Conservation (phyloP, 768 basidiomycete genomes). For the Vararia minispora region DNA sequence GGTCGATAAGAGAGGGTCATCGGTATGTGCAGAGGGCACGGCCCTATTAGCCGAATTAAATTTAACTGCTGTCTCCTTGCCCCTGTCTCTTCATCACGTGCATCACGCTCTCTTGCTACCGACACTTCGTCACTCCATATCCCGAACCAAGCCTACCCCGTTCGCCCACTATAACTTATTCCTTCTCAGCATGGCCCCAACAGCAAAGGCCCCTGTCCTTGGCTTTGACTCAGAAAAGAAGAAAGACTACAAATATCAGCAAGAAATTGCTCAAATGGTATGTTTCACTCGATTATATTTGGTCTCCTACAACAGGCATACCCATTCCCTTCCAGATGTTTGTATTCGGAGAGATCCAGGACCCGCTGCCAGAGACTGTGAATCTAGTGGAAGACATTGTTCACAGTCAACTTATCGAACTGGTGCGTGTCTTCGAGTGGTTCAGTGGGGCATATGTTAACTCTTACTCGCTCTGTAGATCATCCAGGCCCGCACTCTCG, state of each 20-base stretch:
- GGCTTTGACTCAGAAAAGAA: slow-evolving; percentile 15
- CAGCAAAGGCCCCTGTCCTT: no score
- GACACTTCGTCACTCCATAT: no score
- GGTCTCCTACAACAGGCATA: slow-evolving; percentile 1
- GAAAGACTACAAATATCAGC: slow-evolving; percentile 77
- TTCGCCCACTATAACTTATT: no score
- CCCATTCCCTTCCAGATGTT: slow-evolving; percentile 57
- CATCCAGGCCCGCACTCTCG: slow-evolving; percentile 77
- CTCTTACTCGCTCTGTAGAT: slow-evolving; percentile 37
- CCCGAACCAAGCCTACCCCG: no score
- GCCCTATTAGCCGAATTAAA: no score
- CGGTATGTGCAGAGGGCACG: no score
- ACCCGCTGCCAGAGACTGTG: slow-evolving; percentile 78
- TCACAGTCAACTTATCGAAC: slow-evolving; percentile 80
- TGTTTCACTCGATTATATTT: slow-evolving; percentile 7
- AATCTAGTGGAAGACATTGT: slow-evolving; percentile 95
- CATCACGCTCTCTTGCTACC: no score
- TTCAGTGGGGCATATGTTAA: background rate
- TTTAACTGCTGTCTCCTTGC: no score
- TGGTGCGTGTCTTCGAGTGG: slow-evolving; percentile 34
- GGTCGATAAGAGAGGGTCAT: no score
- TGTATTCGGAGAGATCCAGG: slow-evolving; percentile 92
- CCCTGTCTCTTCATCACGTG: no score
- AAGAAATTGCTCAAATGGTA: slow-evolving; percentile 94
- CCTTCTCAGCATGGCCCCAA: no score